Conservation (phyloP, 2,329 filamentous ascomycete species). For the Myriosclerotinia curreyana region DNA sequence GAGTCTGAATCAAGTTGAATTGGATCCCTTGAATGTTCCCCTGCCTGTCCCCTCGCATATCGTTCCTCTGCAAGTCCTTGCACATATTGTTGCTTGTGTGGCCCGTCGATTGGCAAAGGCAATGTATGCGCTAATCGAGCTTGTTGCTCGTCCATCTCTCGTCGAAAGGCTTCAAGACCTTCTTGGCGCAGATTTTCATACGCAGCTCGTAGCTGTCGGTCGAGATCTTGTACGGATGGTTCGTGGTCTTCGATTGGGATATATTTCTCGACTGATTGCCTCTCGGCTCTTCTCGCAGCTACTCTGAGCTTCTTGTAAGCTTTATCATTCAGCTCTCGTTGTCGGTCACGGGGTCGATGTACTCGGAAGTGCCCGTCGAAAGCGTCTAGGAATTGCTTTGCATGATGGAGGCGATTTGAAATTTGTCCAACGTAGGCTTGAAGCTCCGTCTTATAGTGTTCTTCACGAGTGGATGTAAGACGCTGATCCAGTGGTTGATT, state of each 20-base stretch:
- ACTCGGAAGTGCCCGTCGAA: conserved; percentile 1
- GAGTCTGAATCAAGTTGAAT: neutral
- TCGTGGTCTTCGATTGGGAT: neutral
- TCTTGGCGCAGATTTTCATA: neutral
- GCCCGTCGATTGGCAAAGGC: neutral
- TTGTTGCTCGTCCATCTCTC: too few relatives aligned
- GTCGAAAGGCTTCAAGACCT: neutral
- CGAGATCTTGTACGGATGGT: conserved; percentile 1
- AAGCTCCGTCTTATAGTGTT: too few relatives aligned
- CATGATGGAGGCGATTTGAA: neutral
- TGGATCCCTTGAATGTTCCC: neutral
- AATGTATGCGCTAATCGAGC: neutral
- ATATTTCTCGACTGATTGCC: neutral
- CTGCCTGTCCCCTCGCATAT: too few relatives aligned
- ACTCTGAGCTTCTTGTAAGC: neutral
- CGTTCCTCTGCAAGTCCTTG: too few relatives aligned
- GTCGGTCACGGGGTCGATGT: neutral
- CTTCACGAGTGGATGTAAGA: too few relatives aligned
- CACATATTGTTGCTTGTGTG: neutral
- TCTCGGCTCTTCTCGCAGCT: neutral
- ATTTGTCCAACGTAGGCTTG: neutral
- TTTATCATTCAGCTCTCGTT: neutral
- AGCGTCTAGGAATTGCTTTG: neutral
- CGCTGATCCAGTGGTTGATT: too few relatives aligned
- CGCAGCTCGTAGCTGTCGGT: neutral